Percentiles rank a stretch among this genome's conserved stretches.
These are phyloP conservation scores for Saccharomycopsis sp. DNA, from an alignment of 805 yeast genomes.

Conservation along the genomic window DNA sequence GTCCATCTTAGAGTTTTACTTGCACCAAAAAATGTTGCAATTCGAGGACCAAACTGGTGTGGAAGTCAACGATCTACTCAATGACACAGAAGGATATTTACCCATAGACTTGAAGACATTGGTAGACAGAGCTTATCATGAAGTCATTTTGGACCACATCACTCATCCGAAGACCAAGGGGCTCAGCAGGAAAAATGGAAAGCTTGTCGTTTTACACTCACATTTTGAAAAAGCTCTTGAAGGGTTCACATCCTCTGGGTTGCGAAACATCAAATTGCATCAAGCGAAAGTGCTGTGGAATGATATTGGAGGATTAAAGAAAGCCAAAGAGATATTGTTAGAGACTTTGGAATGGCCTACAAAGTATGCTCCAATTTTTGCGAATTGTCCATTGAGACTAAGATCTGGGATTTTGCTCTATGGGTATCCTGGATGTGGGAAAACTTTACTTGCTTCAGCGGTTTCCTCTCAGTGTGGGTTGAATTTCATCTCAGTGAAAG, in stretches of 20 bases:
- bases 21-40: constrained; percentile 27
- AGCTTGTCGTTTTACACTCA: constrained; percentile 7
- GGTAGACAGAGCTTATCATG: constrained; percentile 60
- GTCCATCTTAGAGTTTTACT: constrained; percentile 36
- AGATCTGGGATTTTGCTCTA: constrained; percentile 85
- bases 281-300: constrained; percentile 70
- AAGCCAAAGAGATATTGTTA: constrained; percentile 63
- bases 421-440: constrained; percentile 98
- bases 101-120: constrained; percentile 73
- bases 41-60: constrained; percentile 28
- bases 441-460: constrained; percentile 86
- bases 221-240: constrained; percentile 47
- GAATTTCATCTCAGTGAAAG: constrained; percentile 87
- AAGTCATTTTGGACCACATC: constrained; percentile 24
- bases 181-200: neutral
- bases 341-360: constrained; percentile 98
- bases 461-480: constrained; percentile 90
- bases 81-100: constrained; percentile 82
- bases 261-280: constrained; percentile 80
- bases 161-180: neutral
- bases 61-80: constrained; percentile 40
- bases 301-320: constrained; percentile 81
- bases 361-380: constrained; percentile 90
- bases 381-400: constrained; percentile 74
- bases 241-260: constrained; percentile 68